Base-by-base conservation (phyloP, 2,329 filamentous ascomycete genomes). In the Diaporthe vaccinii region DNA sequence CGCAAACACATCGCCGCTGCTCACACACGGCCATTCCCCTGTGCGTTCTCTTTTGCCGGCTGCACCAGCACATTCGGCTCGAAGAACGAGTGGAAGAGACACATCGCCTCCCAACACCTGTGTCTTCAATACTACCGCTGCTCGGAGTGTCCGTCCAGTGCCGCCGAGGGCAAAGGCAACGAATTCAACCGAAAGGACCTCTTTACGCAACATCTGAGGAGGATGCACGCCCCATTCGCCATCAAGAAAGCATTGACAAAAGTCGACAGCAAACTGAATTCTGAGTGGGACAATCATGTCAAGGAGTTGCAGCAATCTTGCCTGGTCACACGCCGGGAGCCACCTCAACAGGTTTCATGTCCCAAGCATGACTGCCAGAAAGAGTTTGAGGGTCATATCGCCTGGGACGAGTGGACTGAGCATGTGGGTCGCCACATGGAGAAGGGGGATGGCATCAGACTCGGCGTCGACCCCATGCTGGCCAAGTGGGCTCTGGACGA, bases 1-100 rank as follows among this genome's bases (percentile, higher is more conserved):
- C 87, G 91, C 44, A 93, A 93, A 79, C 92, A 93, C 79, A 89
- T 93, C 67, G 91, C 92, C 8, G 91, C 92, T 2, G 91, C 91
- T 2, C 92, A 94, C 77, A 93, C 92, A 0, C 89, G 92, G 28
- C 92, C 93, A 0, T 98, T 98, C 79, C 91, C 93, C 0, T 99
- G 96, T 81, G 94, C 94, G 3, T 96, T 98, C 81, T 92, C 93
- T 0, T 93, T 93, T 79, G 97, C 96, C 55, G 95, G 94, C 25
- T 99, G 96, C 83, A 86, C 85, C 0, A 95, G 95, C 79, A 94
- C 92, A 0, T 98, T 98, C 82, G 92, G 93, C 1, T 96, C 94
- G 22, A 98, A 98, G 85, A 98, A 98, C 81, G 96, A 98, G 83
- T 99, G 96, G 96, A 98, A 98, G 84, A 91, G 96, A 4, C 97